Percentiles rank a stretch among this genome's conserved stretches.
Conservation (phyloP, 177 flowering plant genomes). For the Vitis hybrid region DNA sequence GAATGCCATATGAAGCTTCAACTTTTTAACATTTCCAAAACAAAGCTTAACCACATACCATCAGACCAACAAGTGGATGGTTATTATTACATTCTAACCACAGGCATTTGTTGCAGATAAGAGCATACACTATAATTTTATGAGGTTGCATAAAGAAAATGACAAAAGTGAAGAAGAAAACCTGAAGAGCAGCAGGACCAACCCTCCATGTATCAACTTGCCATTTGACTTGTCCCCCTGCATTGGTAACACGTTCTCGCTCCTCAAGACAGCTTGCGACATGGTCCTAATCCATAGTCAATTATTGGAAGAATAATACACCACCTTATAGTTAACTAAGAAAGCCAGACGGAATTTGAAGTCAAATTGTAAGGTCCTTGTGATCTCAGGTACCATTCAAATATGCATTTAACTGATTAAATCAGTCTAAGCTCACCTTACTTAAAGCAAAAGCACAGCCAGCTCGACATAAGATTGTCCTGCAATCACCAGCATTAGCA, state of each 20-base stretch:
- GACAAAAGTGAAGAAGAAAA: conserved; percentile 18
- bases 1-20: too few species aligned
- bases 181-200: conserved; percentile 95
- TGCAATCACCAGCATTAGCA: conserved; percentile 98
- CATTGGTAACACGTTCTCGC: conserved; percentile 70
- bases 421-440: conserved; percentile 47
- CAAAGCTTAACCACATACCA: too few species aligned
- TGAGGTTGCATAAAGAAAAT: conserved; percentile 1
- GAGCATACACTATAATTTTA: neutral
- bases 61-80: too few species aligned
- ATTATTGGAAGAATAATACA: neutral
- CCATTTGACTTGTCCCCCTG: conserved; percentile 86
- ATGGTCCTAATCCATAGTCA: conserved; percentile 61
- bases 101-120: too few species aligned
- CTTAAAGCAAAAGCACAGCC: conserved; percentile 64
- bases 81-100: too few species aligned
- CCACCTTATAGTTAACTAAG: too few species aligned
- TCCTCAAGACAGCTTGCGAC: conserved; percentile 83
- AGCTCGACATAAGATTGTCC: conserved; percentile 72
- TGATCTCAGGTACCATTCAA: too few species aligned
- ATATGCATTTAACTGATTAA: neutral
- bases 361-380: too few species aligned
- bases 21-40: too few species aligned
- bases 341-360: too few species aligned
- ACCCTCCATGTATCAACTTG: conserved; percentile 96